Evolutionary conservation across 352 stramenopile species (phyloP).

Genomic region (Globisporangium emineosum): DNA sequence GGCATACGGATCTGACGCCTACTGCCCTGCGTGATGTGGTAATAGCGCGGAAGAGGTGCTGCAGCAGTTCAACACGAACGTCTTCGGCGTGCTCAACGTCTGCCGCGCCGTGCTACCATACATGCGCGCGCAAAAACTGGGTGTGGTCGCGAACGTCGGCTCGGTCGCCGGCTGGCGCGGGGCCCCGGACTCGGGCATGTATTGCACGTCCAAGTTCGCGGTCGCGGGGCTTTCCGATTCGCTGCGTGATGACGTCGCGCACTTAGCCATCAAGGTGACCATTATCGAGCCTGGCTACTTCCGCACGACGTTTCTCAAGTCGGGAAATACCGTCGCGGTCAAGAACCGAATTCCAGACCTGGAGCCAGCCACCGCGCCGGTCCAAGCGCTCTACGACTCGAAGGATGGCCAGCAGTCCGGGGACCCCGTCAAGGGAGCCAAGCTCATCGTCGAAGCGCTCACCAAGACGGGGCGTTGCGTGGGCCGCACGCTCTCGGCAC

Average conservation of each 20-base stretch:
- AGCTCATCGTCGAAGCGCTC: constrained; percentile 18
- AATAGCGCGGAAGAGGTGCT: constrained; percentile 23
- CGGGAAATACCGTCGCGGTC: constrained; percentile 19
- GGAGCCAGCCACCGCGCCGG: constrained; percentile 18
- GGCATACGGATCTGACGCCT: neutral
- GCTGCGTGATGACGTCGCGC: constrained; percentile 30
- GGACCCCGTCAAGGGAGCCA: constrained; percentile 11
- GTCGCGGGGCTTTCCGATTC: constrained; percentile 33
- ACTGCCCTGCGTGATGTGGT: neutral
- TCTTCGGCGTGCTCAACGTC: constrained; percentile 36
- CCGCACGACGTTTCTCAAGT: constrained; percentile 31
- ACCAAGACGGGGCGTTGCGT: constrained; percentile 18
- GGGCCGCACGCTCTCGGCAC: neutral
- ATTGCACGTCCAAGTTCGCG: constrained; percentile 41
- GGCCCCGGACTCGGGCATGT: constrained; percentile 30
- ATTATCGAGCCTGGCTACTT: constrained; percentile 35
- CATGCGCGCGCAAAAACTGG: constrained; percentile 19
- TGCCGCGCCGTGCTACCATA: constrained; percentile 16
- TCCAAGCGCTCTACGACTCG: constrained; percentile 9
- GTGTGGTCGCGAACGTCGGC: constrained; percentile 39
- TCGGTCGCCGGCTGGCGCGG: constrained; percentile 28
- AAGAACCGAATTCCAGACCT: constrained; percentile 25
- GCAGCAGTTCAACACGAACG: constrained; percentile 39
- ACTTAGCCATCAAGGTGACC: constrained; percentile 13
- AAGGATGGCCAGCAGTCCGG: constrained; percentile 9